phyloP scores from a whole-genome alignment of 2,329 filamentous ascomycete species.

The Metarhizium sp. region DNA sequence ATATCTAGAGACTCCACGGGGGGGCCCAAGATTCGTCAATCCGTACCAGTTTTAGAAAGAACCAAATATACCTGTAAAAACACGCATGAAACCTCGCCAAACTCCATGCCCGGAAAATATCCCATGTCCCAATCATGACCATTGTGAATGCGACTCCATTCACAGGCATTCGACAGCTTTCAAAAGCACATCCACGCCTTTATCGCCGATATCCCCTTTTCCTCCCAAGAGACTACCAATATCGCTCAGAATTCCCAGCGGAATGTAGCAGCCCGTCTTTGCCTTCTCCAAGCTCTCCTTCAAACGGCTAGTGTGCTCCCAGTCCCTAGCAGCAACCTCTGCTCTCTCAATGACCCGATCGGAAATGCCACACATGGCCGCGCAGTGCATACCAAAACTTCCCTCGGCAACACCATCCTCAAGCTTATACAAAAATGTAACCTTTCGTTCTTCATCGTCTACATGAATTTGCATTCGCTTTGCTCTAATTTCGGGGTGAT shows the following conservation, averaged over 20 bases:
- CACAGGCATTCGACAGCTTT: constrained; percentile 51
- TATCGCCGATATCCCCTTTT: constrained; percentile 36
- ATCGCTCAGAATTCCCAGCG: constrained; percentile 80
- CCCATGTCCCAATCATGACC: background rate
- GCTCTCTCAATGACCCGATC: constrained; percentile 73
- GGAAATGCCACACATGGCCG: constrained; percentile 93
- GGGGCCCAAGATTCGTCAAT: background rate
- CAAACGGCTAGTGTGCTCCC: constrained; percentile 89
- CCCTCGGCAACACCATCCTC: constrained; percentile 92
- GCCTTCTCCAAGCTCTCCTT: constrained; percentile 81
- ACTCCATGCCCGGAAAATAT: background rate
- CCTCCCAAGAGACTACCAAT: constrained; percentile 67
- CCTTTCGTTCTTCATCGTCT: constrained; percentile 69
- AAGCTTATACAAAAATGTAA: constrained; percentile 94
- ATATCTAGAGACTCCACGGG: background rate
- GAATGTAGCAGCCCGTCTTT: constrained; percentile 70
- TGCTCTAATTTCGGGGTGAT: constrained; percentile 77
- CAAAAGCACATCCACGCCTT: constrained; percentile 49
- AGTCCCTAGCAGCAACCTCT: constrained; percentile 79
- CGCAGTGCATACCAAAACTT: constrained; percentile 98
- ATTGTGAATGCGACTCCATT: constrained; percentile 3
- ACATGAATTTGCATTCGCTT: constrained; percentile 94
- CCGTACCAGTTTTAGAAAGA: background rate
- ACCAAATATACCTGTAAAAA: background rate
- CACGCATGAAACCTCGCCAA: background rate